Conservation (phyloP, 2,329 filamentous ascomycete genomes). For the Aspergillus jensenii region DNA sequence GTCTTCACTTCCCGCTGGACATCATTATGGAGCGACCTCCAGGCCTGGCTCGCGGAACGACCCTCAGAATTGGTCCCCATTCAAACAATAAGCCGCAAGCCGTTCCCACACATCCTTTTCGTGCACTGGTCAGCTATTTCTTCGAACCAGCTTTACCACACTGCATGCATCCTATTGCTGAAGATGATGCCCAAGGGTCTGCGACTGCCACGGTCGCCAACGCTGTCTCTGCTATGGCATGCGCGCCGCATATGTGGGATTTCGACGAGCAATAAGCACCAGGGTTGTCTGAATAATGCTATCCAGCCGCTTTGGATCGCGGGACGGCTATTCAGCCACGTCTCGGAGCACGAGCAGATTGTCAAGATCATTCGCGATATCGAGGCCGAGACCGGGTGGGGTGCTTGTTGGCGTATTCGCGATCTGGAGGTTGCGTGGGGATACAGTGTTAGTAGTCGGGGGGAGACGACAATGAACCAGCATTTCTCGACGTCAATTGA, state of each 20-base stretch:
- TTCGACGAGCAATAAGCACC: conserved; percentile 55
- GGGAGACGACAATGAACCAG: conserved; percentile 2
- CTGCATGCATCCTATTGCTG: conserved; percentile 54
- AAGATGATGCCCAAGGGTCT: conserved; percentile 43
- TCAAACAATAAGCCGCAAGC: conserved; percentile 42
- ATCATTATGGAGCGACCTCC: conserved; percentile 51
- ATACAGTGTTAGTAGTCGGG: conserved; percentile 20
- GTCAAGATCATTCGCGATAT: conserved; percentile 47
- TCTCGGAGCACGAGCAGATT: conserved; percentile 40
- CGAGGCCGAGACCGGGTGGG: conserved; percentile 56
- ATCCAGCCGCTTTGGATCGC: conserved; percentile 60
- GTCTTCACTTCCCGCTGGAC: conserved; percentile 49
- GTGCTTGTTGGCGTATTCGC: conserved; percentile 52
- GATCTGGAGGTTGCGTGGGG: conserved; percentile 48
- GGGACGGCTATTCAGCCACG: conserved; percentile 55
- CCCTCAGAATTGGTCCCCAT: conserved; percentile 51
- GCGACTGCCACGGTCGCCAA: conserved; percentile 16
- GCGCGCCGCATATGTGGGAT: conserved; percentile 58
- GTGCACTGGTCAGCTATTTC: conserved; percentile 57
- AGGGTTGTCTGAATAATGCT: conserved; percentile 58
- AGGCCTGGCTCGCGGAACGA: conserved; percentile 49
- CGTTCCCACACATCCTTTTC: conserved; percentile 56
- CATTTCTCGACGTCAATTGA: background rate
- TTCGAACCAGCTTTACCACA: conserved; percentile 59
- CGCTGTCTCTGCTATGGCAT: conserved; percentile 53